These are phyloP conservation scores for Teratosphaeria pseudoeucalypti DNA, from an alignment of 2,329 filamentous ascomycete species.

Conservation along the genomic window DNA sequence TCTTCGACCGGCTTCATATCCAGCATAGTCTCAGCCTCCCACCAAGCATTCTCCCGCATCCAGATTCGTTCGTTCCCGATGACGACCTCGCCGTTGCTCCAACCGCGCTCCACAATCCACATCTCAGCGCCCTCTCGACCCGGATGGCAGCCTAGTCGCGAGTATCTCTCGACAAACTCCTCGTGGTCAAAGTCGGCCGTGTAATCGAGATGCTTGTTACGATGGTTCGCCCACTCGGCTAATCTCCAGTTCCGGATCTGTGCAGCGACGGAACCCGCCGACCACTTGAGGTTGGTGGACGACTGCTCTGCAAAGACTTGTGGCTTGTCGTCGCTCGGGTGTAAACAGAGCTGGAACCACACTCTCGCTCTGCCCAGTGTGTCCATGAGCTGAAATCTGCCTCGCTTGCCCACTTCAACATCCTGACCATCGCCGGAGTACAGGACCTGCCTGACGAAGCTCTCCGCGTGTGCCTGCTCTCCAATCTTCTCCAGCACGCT, in stretches of 20 bases:
- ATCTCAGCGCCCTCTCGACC: slow-evolving; percentile 87
- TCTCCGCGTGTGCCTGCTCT: slow-evolving; percentile 68
- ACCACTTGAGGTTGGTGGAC: slow-evolving; percentile 75
- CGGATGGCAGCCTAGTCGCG: slow-evolving; percentile 73
- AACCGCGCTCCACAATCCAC: slow-evolving; percentile 88
- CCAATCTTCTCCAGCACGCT: slow-evolving; percentile 77
- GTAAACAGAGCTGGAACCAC: slow-evolving; percentile 88
- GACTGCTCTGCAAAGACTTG: slow-evolving; percentile 61
- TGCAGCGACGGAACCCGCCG: slow-evolving; percentile 80
- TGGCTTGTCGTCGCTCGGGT: slow-evolving; percentile 81
- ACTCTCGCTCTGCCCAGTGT: slow-evolving; percentile 74
- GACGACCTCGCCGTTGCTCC: slow-evolving; percentile 95
- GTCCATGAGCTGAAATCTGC: slow-evolving; percentile 66
- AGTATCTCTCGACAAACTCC: slow-evolving; percentile 79
- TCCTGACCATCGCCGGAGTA: slow-evolving; percentile 69
- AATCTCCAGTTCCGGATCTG: slow-evolving; percentile 89
- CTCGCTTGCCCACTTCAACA: slow-evolving; percentile 67
- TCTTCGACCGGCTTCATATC: slow-evolving; percentile 64
- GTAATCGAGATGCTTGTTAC: slow-evolving; percentile 85
- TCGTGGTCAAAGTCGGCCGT: slow-evolving; percentile 93
- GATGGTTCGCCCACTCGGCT: slow-evolving; percentile 90
- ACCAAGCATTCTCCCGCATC: slow-evolving; percentile 92
- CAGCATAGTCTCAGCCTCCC: slow-evolving; percentile 94
- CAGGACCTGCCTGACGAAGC: slow-evolving; percentile 71
- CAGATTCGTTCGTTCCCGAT: slow-evolving; percentile 85